phyloP scores from a whole-genome alignment of 2,329 filamentous ascomycete species.

The Kalaharituber pfeilii region DNA sequence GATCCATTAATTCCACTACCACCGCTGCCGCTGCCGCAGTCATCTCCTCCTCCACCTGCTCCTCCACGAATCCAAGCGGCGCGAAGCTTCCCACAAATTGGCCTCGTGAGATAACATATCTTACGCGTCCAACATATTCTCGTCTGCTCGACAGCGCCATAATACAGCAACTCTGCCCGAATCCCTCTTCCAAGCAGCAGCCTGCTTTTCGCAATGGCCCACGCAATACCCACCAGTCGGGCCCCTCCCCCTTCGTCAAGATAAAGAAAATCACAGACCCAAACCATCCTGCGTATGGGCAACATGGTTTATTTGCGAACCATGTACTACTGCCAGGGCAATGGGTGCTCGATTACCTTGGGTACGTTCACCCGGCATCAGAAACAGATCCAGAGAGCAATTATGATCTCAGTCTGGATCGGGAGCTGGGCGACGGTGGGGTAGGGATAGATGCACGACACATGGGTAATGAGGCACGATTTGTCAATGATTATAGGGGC shows the following conservation, averaged over 20 bases:
- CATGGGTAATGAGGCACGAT: conserved; percentile 46
- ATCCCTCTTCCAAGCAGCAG: conserved; percentile 19
- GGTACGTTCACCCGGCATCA: conserved; percentile 35
- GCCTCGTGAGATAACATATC: conserved; percentile 38
- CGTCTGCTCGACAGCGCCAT: conserved; percentile 28
- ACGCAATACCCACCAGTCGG: conserved; percentile 21
- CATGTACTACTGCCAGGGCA: conserved; percentile 36
- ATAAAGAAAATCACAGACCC: conserved; percentile 36
- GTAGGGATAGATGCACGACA: conserved; percentile 43
- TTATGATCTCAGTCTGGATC: conserved; percentile 48
- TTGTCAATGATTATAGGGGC: conserved; percentile 50
- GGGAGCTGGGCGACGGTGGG: conserved; percentile 31
- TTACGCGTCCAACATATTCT: conserved; percentile 35
- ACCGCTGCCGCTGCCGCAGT: neutral
- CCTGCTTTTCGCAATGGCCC: too few relatives aligned
- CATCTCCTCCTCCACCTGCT: neutral
- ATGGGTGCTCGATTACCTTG: conserved; percentile 46
- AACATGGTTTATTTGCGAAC: conserved; percentile 44
- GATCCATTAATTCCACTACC: too few relatives aligned
- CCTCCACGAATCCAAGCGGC: neutral
- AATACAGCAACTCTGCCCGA: conserved; percentile 18
- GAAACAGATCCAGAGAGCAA: conserved; percentile 33
- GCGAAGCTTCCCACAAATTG: conserved; percentile 37
- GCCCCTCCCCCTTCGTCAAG: conserved; percentile 28
- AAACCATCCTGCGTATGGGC: conserved; percentile 40